Base-by-base conservation (phyloP, 768 basidiomycete species). In the Podaxis sp. region DNA sequence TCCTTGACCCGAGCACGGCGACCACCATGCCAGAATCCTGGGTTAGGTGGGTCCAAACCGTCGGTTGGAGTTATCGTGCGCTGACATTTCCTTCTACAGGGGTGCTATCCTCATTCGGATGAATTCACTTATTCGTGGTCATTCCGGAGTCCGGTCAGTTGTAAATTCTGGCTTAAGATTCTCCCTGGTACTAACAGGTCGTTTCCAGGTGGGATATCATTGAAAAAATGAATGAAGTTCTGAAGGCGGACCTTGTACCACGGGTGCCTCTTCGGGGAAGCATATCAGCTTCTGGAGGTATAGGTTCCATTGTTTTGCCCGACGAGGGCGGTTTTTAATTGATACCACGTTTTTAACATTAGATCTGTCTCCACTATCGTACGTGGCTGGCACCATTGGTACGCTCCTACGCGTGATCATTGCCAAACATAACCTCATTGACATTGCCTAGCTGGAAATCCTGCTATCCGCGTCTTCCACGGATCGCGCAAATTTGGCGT, bases 1-100 rank as follows among this genome's bases (percentile, higher is more conserved):
- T 93, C 27, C 78, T 84, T 17, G 90, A 93, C 66, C 88, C 88
- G 0, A 77, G 79, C 11, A 76, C 82, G 40, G 84, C 88, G 11
- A 85, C 85, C 36, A 84, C 79, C 56, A 94, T 95, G 91, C 93
- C 93, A 2, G 88, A 91, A 65, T 78, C 93, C 2, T 94, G 94
- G 90, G 93, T 94, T 51, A 85, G 92, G 79, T 80, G 65, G 55
- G 70, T 15, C 24, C 22, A 17, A 46, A 6, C 24, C 49, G 6
- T 27, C 5, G 22, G 24, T 50, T 24, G 9, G 22, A 4, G 25
- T 9, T 12, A 13, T 15, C 9, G 5, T 27, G 40, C 49, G 2
- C 49, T 15, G 12, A 27, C 8, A 24, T 22, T 12, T 17, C 33
- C 24, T 38, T 52, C 13, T 74, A 75, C 33, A 86, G 88, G 27